Base-by-base conservation (phyloP, 83 land plant genomes). In the Picea mariana region DNA sequence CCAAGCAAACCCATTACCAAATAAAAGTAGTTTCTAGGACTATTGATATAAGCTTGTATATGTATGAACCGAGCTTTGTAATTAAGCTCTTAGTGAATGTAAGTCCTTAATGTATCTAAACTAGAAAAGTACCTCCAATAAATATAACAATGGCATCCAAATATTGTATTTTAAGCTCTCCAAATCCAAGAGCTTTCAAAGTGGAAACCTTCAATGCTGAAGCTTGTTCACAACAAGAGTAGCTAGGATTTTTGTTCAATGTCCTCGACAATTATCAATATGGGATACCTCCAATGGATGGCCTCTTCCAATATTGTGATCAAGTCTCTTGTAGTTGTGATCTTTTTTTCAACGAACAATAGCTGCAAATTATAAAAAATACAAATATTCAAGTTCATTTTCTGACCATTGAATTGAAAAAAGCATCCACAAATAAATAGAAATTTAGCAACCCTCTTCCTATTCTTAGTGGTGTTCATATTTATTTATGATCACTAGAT, bases 181-280 rank as follows among this genome's bases (percentile, higher is more conserved):
- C 99, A 86, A 97, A 97, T 5, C 99, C 98, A 80, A 95, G 98
- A 24, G 99, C 99, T 82, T 95, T 97, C 1, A 97, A 84, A 1
- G 97, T 97, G 67, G 98, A 97, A 80, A 97, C 88, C 71, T 95
- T 95, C 75, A 97, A 52, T 11, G 91, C 62, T 97, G 84, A 13
- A 97, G 83, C 83, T 88, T 95, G 83, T 97, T 97, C 63, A 97
- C 99, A 82, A 97, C 97, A 38, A 97, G 89, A 21, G 99, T 97
- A 34, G 96, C 96, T 11, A 97, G 81, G n/a, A 98, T 84, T 97
- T 98, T 81, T 95, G 97, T 67, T 95, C 98, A 80, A 97, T 95
- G 55, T 97, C 98, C 84, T 97, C 97, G 1, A 97, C 98, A 80
- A 97, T 86, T 27, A 97, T 92, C 83, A 95, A 4, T 6, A 97